A percentile compares a stretch with the other conserved stretches of the same genome.
Evolutionary conservation across 78 protist species (phyloP).

Genomic region (Corallochytrium limacisporum): DNA sequence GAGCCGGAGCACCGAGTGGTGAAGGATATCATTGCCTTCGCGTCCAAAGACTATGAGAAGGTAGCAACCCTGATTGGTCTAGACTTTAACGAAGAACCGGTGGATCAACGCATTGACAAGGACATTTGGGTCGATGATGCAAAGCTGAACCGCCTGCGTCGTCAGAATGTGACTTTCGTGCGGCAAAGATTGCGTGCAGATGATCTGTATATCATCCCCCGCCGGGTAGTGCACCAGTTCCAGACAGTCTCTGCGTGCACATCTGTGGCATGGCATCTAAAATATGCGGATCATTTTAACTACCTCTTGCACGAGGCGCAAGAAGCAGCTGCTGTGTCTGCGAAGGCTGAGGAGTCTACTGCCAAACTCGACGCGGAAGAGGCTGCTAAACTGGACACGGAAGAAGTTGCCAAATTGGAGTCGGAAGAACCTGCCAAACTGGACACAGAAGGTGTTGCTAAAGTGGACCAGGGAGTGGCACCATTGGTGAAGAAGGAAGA

Average conservation of each 20-base stretch:
- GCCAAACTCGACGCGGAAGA: no score
- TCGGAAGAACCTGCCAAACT: no score
- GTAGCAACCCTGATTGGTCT: background rate
- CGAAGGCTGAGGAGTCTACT: no score
- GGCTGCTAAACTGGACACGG: no score
- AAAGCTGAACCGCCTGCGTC: background rate
- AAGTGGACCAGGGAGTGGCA: no score
- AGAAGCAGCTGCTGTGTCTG: no score
- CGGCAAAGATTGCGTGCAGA: background rate
- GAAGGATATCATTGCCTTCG: conserved; percentile 1
- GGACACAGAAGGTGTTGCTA: no score
- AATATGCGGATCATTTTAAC: no score
- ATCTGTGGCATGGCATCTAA: conserved; percentile 9
- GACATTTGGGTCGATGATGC: background rate
- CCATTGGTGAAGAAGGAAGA: no score
- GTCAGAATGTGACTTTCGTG: background rate
- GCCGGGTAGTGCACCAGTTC: conserved; percentile 14
- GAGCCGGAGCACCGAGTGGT: background rate
- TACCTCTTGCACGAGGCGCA: no score
- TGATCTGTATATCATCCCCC: conserved; percentile 8
- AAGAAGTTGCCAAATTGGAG: no score
- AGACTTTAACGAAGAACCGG: conserved; percentile 8
- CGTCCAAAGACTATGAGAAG: background rate
- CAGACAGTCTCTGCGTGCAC: conserved; percentile 14
- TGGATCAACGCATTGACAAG: conserved; percentile 4